phyloP scores from a whole-genome alignment of 208 protist genomes.

The Trypanosomatidae sp. region DNA sequence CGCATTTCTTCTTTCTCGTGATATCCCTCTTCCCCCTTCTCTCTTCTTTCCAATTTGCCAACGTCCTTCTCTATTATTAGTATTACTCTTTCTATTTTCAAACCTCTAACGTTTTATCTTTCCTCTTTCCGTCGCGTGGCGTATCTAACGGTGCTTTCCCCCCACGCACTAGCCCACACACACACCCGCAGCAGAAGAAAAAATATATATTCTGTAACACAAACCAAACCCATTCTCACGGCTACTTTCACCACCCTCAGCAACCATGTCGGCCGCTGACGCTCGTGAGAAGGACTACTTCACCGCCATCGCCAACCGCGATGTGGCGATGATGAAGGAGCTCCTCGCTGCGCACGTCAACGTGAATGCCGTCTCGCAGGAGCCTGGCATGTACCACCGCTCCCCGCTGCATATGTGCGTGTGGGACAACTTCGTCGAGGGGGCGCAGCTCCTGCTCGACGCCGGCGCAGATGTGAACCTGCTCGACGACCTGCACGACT shows the following conservation, averaged over 20 bases:
- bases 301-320: conserved; percentile 31
- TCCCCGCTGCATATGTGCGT: conserved; percentile 55
- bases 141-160: too few species aligned
- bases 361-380: conserved; percentile 33
- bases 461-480: conserved; percentile 52
- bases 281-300: conserved; percentile 28
- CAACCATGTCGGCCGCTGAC: conserved; percentile 7
- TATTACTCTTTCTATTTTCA: too few species aligned
- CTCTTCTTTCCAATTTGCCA: too few species aligned
- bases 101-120: too few species aligned
- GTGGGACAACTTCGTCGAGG: conserved; percentile 47
- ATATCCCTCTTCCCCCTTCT: background rate
- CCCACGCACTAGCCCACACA: too few species aligned
- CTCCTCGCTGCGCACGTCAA: conserved; percentile 32
- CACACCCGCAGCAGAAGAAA: too few species aligned
- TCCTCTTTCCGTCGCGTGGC: too few species aligned
- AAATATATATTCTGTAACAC: too few species aligned
- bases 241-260: too few species aligned
- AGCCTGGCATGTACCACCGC: conserved; percentile 34
- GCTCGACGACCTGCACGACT: conserved; percentile 57
- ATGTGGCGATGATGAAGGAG: conserved; percentile 24
- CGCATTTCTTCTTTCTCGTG: background rate
- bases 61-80: too few species aligned
- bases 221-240: too few species aligned
- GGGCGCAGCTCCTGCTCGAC: conserved; percentile 44